Evolutionary conservation across 768 basidiomycete species (phyloP).

Genomic region (Hortiboletus campestris): DNA sequence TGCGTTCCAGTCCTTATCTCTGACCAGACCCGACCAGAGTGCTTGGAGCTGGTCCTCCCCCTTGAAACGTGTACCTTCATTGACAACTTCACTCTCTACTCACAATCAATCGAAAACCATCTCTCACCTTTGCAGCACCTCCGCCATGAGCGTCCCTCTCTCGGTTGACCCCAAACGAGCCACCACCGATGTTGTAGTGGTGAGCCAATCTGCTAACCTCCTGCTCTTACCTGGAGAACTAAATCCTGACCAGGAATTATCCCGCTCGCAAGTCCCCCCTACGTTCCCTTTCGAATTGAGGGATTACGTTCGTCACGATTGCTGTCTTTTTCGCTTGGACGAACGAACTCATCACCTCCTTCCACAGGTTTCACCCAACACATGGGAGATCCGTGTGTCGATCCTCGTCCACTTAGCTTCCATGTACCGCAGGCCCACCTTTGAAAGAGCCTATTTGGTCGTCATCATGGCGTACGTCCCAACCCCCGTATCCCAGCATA

Average conservation of each 20-base stretch:
- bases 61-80: too few species aligned
- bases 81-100: not conserved
- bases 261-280: slow-evolving; percentile 29
- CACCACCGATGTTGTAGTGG: slow-evolving; percentile 25
- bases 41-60: slow-evolving; percentile 23
- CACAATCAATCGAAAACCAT: not conserved
- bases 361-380: slow-evolving; percentile 39
- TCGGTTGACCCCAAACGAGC: slow-evolving; percentile 9
- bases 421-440: slow-evolving; percentile 41
- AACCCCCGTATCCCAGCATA: not conserved
- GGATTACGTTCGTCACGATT: slow-evolving; percentile 31
- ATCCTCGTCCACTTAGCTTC: slow-evolving; percentile 36
- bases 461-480: slow-evolving; percentile 40
- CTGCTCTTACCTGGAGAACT: not conserved
- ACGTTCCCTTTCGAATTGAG: slow-evolving; percentile 39
- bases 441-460: slow-evolving; percentile 44
- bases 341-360: not conserved
- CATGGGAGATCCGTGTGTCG: slow-evolving; percentile 44
- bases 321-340: not conserved
- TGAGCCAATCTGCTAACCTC: slow-evolving; percentile 8
- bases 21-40: not conserved
- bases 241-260: slow-evolving; percentile 31
- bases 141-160: slow-evolving; percentile 15
- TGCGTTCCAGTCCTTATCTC: not conserved
- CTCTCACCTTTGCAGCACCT: not conserved